Percentiles rank a stretch among this genome's conserved stretches.
phyloP scores from a whole-genome alignment of 352 stramenopile genomes.

The Phytophthora capsici region DNA sequence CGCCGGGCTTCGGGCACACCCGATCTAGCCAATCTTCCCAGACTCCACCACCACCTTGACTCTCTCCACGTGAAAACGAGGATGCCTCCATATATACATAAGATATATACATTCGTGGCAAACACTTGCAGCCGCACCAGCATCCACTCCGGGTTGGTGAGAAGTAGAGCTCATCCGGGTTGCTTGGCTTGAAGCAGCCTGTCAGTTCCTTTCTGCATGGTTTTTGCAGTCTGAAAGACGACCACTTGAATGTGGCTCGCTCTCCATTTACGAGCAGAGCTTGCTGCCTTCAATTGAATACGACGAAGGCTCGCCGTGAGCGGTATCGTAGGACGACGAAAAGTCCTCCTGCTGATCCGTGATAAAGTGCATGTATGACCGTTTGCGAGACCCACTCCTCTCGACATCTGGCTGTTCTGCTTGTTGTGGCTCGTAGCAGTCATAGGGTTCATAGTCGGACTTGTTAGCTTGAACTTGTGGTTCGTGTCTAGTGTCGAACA shows the following conservation, averaged over 20 bases:
- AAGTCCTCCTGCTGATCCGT: constrained; percentile 57
- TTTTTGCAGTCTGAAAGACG: constrained; percentile 12
- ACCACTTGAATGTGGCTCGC: constrained; percentile 23
- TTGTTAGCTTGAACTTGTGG: constrained; percentile 42
- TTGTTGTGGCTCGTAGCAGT: constrained; percentile 60
- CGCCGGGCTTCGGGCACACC: constrained; percentile 7
- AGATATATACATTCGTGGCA: constrained; percentile 48
- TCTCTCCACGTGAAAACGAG: constrained; percentile 10
- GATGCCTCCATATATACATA: constrained; percentile 42
- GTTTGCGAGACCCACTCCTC: constrained; percentile 55
- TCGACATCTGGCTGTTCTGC: constrained; percentile 19
- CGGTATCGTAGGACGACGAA: constrained; percentile 39
- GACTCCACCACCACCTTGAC: constrained; percentile 11
- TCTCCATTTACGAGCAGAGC: constrained; percentile 67
- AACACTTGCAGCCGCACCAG: constrained; percentile 19
- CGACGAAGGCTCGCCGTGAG: constrained; percentile 42
- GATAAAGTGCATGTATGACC: constrained; percentile 83
- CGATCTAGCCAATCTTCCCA: constrained; percentile 29
- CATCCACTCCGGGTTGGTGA: constrained; percentile 44
- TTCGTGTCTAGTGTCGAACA: constrained; percentile 67
- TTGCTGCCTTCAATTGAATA: constrained; percentile 82
- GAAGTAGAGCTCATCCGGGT: constrained; percentile 16
- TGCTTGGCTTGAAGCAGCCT: constrained; percentile 30
- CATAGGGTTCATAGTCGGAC: constrained; percentile 72
- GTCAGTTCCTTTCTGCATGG: constrained; percentile 9